phyloP scores from a whole-genome alignment of 139 green algal species.

The Edaphochlamys debaryana region DNA sequence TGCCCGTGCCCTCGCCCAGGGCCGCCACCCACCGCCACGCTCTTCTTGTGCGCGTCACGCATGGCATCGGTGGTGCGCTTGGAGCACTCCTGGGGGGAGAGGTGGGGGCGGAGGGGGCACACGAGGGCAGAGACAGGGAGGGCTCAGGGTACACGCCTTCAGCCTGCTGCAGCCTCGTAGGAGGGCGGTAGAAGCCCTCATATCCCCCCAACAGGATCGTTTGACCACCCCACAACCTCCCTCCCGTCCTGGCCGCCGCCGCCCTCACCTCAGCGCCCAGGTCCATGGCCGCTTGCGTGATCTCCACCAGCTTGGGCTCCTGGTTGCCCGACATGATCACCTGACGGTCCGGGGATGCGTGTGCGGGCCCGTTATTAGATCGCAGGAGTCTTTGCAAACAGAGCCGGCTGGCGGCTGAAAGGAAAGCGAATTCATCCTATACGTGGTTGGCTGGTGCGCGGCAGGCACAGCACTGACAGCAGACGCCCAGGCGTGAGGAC shows the following conservation, averaged over 20 bases:
- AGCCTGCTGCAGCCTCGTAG: neutral
- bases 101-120: neutral
- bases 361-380: no score
- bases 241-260: no score
- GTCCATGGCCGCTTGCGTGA: constrained; percentile 88
- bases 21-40: constrained; percentile 63
- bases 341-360: neutral
- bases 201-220: neutral
- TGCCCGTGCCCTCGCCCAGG: no score
- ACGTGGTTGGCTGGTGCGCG: neutral
- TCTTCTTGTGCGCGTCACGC: constrained; percentile 91
- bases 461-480: neutral
- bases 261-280: constrained; percentile 70
- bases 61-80: constrained; percentile 82
- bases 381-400: no score
- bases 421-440: no score
- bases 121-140: neutral
- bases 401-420: no score
- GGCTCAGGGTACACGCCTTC: neutral
- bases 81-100: constrained; percentile 66
- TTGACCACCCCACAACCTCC: no score
- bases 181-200: no score
- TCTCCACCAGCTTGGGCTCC: constrained; percentile 84
- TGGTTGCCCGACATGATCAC: constrained; percentile 94
- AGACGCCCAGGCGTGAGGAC: no score